Evolutionary conservation across 495 filamentous ascomycete genomes (phyloP).

Genomic region (Penicillium paradoxum): DNA sequence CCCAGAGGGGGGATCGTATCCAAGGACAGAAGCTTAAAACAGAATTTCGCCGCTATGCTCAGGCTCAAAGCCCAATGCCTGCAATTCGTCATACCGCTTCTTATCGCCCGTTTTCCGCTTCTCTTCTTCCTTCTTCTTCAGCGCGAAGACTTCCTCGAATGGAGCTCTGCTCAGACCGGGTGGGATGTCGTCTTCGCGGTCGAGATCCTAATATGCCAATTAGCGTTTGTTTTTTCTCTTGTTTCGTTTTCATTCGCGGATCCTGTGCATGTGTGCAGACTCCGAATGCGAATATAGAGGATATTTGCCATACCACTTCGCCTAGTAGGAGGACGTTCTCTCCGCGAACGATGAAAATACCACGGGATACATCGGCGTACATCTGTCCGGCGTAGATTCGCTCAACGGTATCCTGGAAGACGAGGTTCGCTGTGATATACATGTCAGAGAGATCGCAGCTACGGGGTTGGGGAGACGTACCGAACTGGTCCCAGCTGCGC

Average conservation of each 20-base stretch:
- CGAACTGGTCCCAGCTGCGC: conserved; percentile 97
- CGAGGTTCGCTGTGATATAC: conserved; percentile 68
- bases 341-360: conserved; percentile 83
- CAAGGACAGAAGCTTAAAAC: conserved; percentile 39
- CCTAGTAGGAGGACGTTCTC: conserved; percentile 91
- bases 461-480: conserved; percentile 53
- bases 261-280: too few species aligned
- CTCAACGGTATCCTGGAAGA: conserved; percentile 87
- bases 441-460: neutral
- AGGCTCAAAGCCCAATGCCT: conserved; percentile 77
- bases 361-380: conserved; percentile 76
- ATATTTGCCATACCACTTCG: conserved; percentile 77
- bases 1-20: neutral
- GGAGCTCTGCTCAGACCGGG: conserved; percentile 62
- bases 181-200: conserved; percentile 87
- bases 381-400: conserved; percentile 67
- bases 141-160: conserved; percentile 60
- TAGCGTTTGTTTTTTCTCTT: neutral
- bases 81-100: conserved; percentile 60
- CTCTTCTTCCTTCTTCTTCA: conserved; percentile 63
- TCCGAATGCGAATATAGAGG: too few species aligned
- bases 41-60: conserved; percentile 75
- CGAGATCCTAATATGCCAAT: conserved; percentile 59
- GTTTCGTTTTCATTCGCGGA: neutral
- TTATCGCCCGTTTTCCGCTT: conserved; percentile 70